Evolutionary conservation across 352 stramenopile genomes (phyloP).

Genomic region (Lagenidium sp.): DNA sequence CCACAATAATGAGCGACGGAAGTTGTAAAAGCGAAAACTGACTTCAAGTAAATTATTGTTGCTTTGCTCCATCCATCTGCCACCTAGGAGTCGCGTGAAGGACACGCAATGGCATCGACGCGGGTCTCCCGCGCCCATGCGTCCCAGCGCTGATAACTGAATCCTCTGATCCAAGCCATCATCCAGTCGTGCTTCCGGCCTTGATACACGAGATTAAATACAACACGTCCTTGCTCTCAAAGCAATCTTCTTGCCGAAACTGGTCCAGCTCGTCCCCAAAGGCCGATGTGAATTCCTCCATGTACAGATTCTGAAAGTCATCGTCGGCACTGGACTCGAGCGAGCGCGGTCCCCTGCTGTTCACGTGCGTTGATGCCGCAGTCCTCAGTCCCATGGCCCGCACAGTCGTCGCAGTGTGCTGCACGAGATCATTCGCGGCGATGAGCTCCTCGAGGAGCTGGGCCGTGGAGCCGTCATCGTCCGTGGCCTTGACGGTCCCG

Average conservation of each 20-base stretch:
- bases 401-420: constrained; percentile 24
- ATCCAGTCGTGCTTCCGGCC: constrained; percentile 42
- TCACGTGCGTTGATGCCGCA: constrained; percentile 11
- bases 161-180: too few relatives aligned
- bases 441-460: constrained; percentile 57
- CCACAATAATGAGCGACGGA: too few relatives aligned
- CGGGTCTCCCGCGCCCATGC: constrained; percentile 14
- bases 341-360: too few relatives aligned
- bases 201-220: constrained; percentile 89
- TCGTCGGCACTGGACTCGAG: too few relatives aligned
- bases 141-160: constrained; percentile 24
- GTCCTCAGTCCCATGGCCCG: constrained; percentile 9
- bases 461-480: too few relatives aligned
- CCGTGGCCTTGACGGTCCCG: too few relatives aligned
- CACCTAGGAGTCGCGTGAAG: too few relatives aligned
- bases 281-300: constrained; percentile 76
- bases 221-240: constrained; percentile 79
- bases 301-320: constrained; percentile 73
- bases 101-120: too few relatives aligned
- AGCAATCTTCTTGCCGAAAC: constrained; percentile 80
- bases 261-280: constrained; percentile 81
- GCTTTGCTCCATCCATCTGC: too few relatives aligned
- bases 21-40: too few relatives aligned
- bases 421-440: constrained; percentile 31
- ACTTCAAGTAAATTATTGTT: not conserved